phyloP scores from a whole-genome alignment of 1,284 basidiomycete genomes.

The Fomitopsis schrenkii region DNA sequence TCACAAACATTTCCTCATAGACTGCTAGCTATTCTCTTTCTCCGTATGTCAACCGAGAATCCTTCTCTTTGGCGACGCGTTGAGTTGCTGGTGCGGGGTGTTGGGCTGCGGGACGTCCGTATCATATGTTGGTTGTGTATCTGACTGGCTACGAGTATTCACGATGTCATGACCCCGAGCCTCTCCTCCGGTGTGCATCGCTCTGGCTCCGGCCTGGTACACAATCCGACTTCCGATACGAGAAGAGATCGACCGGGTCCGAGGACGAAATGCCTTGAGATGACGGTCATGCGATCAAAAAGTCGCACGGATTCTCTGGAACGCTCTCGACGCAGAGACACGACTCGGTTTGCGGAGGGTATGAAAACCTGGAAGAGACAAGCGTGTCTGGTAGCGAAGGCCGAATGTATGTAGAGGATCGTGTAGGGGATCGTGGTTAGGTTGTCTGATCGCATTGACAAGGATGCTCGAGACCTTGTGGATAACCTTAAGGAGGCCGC shows the following conservation, averaged over 20 bases:
- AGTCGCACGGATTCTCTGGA: no score
- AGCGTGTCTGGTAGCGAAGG: no score
- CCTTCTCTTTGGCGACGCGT: neutral
- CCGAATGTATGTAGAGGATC: no score
- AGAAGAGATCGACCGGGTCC: no score
- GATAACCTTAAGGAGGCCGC: neutral
- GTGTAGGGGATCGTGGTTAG: no score
- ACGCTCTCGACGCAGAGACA: no score
- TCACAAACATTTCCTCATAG: neutral
- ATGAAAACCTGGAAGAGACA: no score
- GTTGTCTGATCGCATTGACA: neutral
- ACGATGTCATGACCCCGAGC: neutral
- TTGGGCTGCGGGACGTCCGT: neutral
- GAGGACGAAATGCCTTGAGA: no score
- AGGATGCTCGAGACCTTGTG: neutral
- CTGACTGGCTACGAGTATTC: neutral
- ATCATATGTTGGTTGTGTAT: constrained; percentile 1
- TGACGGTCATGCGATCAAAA: no score
- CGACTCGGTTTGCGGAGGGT: no score
- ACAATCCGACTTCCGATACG: no score
- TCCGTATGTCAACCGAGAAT: neutral
- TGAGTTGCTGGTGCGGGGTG: neutral
- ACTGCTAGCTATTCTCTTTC: neutral
- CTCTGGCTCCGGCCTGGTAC: neutral
- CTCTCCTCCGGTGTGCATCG: neutral